A percentile compares a stretch with the other conserved stretches of the same genome.
Conservation (phyloP, 805 yeast genomes). For the Yamadazyma paraphyllophila region DNA sequence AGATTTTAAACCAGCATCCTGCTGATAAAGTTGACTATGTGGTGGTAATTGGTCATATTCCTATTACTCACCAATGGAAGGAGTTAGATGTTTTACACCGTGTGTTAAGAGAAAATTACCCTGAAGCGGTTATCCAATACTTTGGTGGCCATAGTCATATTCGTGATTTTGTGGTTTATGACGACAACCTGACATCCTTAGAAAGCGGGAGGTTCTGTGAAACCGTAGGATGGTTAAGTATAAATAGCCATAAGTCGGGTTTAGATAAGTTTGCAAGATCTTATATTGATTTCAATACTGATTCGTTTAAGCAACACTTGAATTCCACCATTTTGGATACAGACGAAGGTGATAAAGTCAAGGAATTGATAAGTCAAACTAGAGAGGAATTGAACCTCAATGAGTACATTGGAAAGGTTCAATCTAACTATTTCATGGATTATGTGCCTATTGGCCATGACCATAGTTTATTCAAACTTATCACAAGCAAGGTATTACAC, state of each 20-base stretch:
- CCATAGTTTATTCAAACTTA: conserved; percentile 54
- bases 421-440: conserved; percentile 61
- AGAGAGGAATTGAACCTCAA: conserved; percentile 54
- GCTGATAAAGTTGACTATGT: conserved; percentile 55
- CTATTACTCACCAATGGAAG: conserved; percentile 51
- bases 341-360: conserved; percentile 47
- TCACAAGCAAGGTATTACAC: conserved; percentile 58
- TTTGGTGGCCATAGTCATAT: conserved; percentile 96
- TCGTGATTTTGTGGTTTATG: conserved; percentile 74
- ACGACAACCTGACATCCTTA: conserved; percentile 66
- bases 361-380: conserved; percentile 41
- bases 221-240: conserved; percentile 83
- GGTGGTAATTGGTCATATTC: conserved; percentile 77
- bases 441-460: conserved; percentile 56
- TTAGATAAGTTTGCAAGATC: conserved; percentile 45
- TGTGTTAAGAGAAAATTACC: conserved; percentile 55
- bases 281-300: conserved; percentile 78
- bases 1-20: conserved; percentile 33
- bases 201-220: conserved; percentile 94
- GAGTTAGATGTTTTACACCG: conserved; percentile 51
- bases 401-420: conserved; percentile 62
- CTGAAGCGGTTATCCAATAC: conserved; percentile 68
- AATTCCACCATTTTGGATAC: conserved; percentile 37
- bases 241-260: conserved; percentile 15
- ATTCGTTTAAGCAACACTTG: conserved; percentile 69